Base-by-base conservation (phyloP, 2,329 filamentous ascomycete species). In the Colletotrichum sp. region DNA sequence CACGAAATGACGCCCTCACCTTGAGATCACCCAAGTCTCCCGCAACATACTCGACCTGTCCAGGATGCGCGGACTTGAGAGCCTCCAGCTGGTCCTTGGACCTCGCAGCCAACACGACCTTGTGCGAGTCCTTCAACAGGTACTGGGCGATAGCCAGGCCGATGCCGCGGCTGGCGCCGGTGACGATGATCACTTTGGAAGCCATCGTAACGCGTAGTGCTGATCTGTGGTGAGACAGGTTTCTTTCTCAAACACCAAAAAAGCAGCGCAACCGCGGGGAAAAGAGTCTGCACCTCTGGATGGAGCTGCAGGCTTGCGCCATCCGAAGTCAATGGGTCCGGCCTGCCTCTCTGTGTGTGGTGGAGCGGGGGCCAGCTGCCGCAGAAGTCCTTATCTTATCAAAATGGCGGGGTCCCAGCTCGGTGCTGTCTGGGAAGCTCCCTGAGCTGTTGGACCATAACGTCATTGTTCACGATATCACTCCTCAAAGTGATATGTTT, bases 141-240 rank as follows among this genome's bases (percentile, higher is more conserved):
- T 87, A 83, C 55, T 88, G 83, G 4, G 90, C 85, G 9, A 92
- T 84, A 75, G 90, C 90, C 13, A 91, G 86, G 64, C 92, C 92
- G 68, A 93, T 89, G 30, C 92, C 92, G 73, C 91, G 90, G 83
- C 91, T 93, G 21, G 91, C 91, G 34, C 92, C 92, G 4, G 91
- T 93, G 38, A 96, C 87, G 75, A 96, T 92, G 80, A 96, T 91
- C 26, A 91, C 92, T 82, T 95, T 94, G 9, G 89, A 83, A n/a
- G 86, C 68, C 85, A 90, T 88, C 71, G 76, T 83, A 67, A n/a
- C 24, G 32, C 12, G 24, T 24, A 0, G 7, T 18, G 10, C 13
- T 24, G n/a, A n/a, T 64, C 34, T 71, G 32, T 30, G 24, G n/a
- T 6, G n/a, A 21, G 30, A 10, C 36, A 13, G 36, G 21, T 32